These are phyloP conservation scores for Phialophora expanda DNA, from an alignment of 2,329 filamentous ascomycete genomes.

Conservation along the genomic window DNA sequence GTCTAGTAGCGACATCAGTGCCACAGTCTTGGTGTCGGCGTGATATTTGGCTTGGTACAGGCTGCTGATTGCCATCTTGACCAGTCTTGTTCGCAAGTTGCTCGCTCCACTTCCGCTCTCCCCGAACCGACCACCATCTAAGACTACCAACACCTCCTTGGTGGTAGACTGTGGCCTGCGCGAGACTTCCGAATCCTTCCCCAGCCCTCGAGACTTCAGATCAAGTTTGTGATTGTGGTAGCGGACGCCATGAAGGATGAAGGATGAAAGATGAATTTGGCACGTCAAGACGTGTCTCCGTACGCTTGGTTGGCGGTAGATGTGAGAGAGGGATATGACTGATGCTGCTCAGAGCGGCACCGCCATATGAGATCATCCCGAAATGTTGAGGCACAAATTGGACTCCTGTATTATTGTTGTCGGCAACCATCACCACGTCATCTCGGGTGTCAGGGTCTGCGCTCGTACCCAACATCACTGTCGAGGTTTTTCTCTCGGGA, in stretches of 20 bases:
- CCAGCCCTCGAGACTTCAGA: neutral
- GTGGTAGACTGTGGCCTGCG: neutral
- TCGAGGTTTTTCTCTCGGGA: neutral
- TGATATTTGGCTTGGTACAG: neutral
- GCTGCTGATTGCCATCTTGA: neutral
- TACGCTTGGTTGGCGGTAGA: neutral
- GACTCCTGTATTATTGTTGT: slow-evolving; percentile 5
- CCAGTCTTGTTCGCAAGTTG: neutral
- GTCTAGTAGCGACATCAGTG: neutral
- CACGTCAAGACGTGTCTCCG: slow-evolving; percentile 27
- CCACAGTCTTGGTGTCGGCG: neutral
- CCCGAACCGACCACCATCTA: neutral
- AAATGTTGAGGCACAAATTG: slow-evolving; percentile 28
- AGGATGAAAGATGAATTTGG: slow-evolving; percentile 17
- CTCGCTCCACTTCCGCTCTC: neutral
- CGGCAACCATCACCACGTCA: neutral
- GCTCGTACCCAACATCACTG: slow-evolving; percentile 1
- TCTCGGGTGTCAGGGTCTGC: slow-evolving; percentile 13
- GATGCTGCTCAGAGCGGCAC: slow-evolving; percentile 17
- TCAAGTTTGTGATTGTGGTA: neutral
- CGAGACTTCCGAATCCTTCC: neutral
- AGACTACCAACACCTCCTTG: neutral
- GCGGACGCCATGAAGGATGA: slow-evolving; percentile 4
- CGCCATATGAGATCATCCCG: slow-evolving; percentile 32
- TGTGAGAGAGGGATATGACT: neutral